Evolutionary conservation across 495 filamentous ascomycete species (phyloP).

Genomic region (Daldinia decipiens): DNA sequence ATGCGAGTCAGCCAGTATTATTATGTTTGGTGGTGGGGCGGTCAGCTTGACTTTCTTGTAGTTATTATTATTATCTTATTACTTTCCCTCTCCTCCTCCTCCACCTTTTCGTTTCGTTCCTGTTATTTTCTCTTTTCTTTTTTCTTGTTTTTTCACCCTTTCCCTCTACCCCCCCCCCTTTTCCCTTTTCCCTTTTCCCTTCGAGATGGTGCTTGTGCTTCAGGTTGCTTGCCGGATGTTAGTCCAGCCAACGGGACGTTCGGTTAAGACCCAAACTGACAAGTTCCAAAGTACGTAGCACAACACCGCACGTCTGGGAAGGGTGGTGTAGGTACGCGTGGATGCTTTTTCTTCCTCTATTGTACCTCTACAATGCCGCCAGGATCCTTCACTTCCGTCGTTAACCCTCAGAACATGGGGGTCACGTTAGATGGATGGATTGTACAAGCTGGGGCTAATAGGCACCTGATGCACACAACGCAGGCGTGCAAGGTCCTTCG

Average conservation of each 20-base stretch:
- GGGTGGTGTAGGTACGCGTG: slow-evolving; percentile 33
- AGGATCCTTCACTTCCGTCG: slow-evolving; percentile 36
- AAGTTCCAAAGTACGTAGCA: slow-evolving; percentile 34
- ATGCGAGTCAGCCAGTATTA: slow-evolving; percentile 37
- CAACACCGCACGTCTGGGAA: slow-evolving; percentile 36
- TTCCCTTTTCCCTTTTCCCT: too few relatives aligned
- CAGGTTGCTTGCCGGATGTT: slow-evolving; percentile 40
- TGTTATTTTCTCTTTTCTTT: background rate
- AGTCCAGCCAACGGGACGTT: slow-evolving; percentile 37
- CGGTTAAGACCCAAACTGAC: slow-evolving; percentile 36
- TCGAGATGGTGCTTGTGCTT: slow-evolving; percentile 37
- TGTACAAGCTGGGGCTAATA: slow-evolving; percentile 47
- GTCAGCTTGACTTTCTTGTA: slow-evolving; percentile 31
- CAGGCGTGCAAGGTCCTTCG: slow-evolving; percentile 46
- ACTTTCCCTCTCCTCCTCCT: slow-evolving; percentile 7
- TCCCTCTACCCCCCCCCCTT: slow-evolving; percentile 13
- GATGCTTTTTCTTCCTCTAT: slow-evolving; percentile 38
- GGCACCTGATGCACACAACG: slow-evolving; percentile 50
- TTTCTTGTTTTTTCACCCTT: slow-evolving; percentile 7
- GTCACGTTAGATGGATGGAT: slow-evolving; percentile 48
- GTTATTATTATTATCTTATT: slow-evolving; percentile 10
- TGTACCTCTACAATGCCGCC: slow-evolving; percentile 40
- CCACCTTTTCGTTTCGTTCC: background rate
- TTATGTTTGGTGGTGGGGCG: slow-evolving; percentile 41
- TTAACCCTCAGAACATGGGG: slow-evolving; percentile 41